These are phyloP conservation scores for Mariannaea sp. DNA, from an alignment of 2,329 filamentous ascomycete species.

Conservation along the genomic window DNA sequence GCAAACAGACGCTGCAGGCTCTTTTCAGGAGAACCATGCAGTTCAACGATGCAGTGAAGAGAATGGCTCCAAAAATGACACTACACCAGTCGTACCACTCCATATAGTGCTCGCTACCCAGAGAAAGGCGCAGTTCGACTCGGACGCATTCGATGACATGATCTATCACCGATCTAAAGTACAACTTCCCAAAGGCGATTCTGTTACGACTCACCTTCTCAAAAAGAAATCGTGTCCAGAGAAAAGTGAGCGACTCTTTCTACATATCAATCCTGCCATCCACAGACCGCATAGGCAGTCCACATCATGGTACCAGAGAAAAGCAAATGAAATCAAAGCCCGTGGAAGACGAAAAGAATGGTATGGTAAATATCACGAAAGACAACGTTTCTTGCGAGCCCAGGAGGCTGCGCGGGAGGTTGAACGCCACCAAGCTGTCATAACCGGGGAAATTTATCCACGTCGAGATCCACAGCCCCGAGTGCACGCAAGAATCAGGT, in stretches of 20 bases:
- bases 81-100: slow-evolving; percentile 4
- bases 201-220: slow-evolving; percentile 6
- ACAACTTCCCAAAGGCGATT: slow-evolving; percentile 33
- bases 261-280: slow-evolving; percentile 56
- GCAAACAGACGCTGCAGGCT: neutral
- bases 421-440: slow-evolving; percentile 17
- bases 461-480: slow-evolving; percentile 40
- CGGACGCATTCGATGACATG: slow-evolving; percentile 43
- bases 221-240: slow-evolving; percentile 13
- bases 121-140: slow-evolving; percentile 26
- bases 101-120: slow-evolving; percentile 17
- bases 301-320: slow-evolving; percentile 52
- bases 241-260: slow-evolving; percentile 45
- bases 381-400: slow-evolving; percentile 42
- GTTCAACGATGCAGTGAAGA: slow-evolving; percentile 19
- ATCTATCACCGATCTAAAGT: slow-evolving; percentile 46
- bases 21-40: slow-evolving; percentile 12
- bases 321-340: slow-evolving; percentile 54
- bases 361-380: slow-evolving; percentile 52
- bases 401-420: slow-evolving; percentile 27
- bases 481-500: slow-evolving; percentile 35
- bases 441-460: slow-evolving; percentile 19
- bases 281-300: slow-evolving; percentile 52
- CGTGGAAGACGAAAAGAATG: slow-evolving; percentile 56
- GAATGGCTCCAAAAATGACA: slow-evolving; percentile 12